phyloP scores from a whole-genome alignment of 345 rosid species.

The Luvunga scandens region DNA sequence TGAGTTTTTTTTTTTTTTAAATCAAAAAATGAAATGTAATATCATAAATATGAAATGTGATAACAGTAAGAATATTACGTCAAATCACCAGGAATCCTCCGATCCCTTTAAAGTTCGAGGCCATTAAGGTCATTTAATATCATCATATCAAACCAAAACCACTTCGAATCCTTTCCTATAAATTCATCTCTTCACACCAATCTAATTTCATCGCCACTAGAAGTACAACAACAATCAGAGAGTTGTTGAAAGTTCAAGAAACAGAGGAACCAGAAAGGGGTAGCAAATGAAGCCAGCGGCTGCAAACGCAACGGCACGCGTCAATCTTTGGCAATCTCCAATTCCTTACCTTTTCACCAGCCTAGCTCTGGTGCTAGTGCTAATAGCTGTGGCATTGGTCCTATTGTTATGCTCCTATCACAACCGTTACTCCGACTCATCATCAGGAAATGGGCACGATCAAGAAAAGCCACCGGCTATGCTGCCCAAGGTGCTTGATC shows the following conservation, averaged over 20 bases:
- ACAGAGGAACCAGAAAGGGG: neutral
- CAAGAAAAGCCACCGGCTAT: neutral
- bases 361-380: constrained; percentile 27
- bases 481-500: constrained; percentile 10
- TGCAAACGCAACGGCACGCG: constrained; percentile 10
- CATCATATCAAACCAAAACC: neutral
- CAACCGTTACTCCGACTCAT: constrained; percentile 12
- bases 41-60: neutral
- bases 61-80: neutral
- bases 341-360: constrained; percentile 51
- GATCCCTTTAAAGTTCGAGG: neutral
- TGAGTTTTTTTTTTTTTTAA: no score
- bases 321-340: constrained; percentile 41
- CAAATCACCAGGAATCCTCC: constrained; percentile 14
- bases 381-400: constrained; percentile 37
- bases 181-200: constrained; percentile 2
- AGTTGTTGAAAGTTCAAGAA: neutral
- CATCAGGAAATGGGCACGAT: neutral
- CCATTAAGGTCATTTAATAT: constrained; percentile 8
- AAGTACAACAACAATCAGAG: neutral
- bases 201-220: neutral
- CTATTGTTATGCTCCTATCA: constrained; percentile 30
- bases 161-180: constrained; percentile 4
- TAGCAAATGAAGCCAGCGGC: constrained; percentile 9
- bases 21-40: no score